Base-by-base conservation (phyloP, 2,329 filamentous ascomycete species). In the Alternaria ethzedia region DNA sequence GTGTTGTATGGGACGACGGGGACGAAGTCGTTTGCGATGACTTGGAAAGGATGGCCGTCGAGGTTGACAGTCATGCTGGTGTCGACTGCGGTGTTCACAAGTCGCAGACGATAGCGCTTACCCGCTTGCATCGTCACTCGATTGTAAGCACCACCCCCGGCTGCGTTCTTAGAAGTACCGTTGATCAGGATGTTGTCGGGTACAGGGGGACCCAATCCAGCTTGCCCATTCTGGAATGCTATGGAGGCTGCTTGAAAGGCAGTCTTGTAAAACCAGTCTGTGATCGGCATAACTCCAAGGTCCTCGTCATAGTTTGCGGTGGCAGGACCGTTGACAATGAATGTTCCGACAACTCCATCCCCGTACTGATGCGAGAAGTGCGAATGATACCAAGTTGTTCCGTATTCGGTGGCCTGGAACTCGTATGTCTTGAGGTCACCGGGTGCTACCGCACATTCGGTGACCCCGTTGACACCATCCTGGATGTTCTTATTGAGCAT, bases 81-180 rank as follows among this genome's bases (percentile, higher is more conserved):
- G 43, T 77, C 74, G 5, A 78, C 68, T 17, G 75, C 71, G 8
- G 83, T 74, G 76, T 90, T 90, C 72, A 89, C 82, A 57, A 90
- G 81, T 2, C 88, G 85, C 11, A 87, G 81, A 12, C 86, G 85
- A 71, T 90, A 85, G 6, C 76, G 83, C 76, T 83, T 85, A 56
- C 85, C 85, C 5, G 65, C 54, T 23, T 71, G 68, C 7, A 78
- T 68, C 1, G 61, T 71, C 8, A 78, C 74, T 10, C 68, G 70
- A 64, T 73, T 71, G 63, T 77, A 79, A 10, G 67, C 43, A 21
- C 77, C 78, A 20, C 70, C 67, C 28, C 77, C 79, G 21, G 70
- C 69, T 83, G 79, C 21, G 84, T 78, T 44, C 78, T 79, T 76
- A 75, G 85, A 88, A 63, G 87, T 89, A 46, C 89, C 89, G 68